Evolutionary conservation across 1,284 basidiomycete species (phyloP), one percentile per base, ranked within the genome.

Genomic region (Trichosporon sp.): DNA sequence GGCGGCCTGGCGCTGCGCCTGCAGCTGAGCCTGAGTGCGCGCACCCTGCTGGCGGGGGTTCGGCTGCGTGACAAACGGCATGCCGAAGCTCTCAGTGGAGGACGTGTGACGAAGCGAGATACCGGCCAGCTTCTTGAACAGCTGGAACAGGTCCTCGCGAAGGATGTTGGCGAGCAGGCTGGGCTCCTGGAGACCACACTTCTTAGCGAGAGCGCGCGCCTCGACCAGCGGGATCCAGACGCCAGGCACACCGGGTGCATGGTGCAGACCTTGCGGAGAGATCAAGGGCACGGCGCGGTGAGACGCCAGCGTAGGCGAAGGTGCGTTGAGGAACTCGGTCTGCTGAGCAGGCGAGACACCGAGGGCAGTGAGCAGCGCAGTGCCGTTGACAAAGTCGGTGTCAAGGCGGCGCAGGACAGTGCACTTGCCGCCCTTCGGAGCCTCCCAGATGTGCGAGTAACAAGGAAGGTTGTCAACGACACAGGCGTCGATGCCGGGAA

Each of bases 381-480:
- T 77, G 29, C 70, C 74, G 61, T 79, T 79, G 65, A 79, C 77
- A 61, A 76, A 79, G 68, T 79, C 77, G 3, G 73, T 72, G 63
- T 79, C 77, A 25, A 79, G 67, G 5, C 77, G 63, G 52, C 77
- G 64, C 16, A 76, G 70, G 7, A 79, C 60, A 0, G 69, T 70
- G 56, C 70, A 69, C 64, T 68, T 69, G 2, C 68, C 69, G 25
- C 61, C 62, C 40, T 60, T 62, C 13, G 60, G 58, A 10, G 67
- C 64, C 56, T 71, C 73, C 54, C 67, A 72, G 8, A 73, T 40
- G 64, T 75, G 73, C 33, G 71, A 69, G 66, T 79, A 79, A 11
- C 76, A 74, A 1, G 77, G 77, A 2, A 79, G 76, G 52, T 77
- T 74, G 61, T 78, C 75, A 6, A 79, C 70, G 9, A 79, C 76